Evolutionary conservation across 2,329 filamentous ascomycete genomes (phyloP).

Genomic region (Blastomyces gilchristii): DNA sequence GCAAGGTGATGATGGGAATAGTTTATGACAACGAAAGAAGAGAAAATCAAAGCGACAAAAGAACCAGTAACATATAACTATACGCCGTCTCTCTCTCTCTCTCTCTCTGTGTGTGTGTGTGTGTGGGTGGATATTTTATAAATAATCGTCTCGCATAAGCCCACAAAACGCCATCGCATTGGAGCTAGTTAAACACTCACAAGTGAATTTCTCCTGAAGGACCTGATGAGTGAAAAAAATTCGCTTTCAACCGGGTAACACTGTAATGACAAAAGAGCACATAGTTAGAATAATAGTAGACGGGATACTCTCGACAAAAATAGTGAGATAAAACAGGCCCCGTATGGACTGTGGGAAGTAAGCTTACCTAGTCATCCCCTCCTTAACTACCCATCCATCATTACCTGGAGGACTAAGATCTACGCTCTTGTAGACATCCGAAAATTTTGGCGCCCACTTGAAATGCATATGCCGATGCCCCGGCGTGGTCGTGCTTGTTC

Average conservation of each 20-base stretch:
- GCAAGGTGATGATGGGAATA: background rate
- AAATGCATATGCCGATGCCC: conserved; percentile 74
- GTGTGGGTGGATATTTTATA: conserved; percentile 23
- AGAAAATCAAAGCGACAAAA: background rate
- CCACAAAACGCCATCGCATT: conserved; percentile 16
- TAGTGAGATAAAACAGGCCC: background rate
- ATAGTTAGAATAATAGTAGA: background rate
- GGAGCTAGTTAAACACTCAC: conserved; percentile 50
- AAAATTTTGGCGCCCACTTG: conserved; percentile 84
- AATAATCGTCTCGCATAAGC: conserved; percentile 16
- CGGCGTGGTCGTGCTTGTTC: conserved; percentile 21
- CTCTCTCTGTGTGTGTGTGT: background rate
- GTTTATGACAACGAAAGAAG: background rate
- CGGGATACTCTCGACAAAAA: background rate
- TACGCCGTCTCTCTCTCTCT: background rate
- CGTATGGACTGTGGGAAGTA: background rate
- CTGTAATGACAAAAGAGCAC: conserved; percentile 37
- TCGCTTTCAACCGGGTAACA: conserved; percentile 81
- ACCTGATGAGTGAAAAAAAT: conserved; percentile 70
- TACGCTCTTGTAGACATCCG: conserved; percentile 81
- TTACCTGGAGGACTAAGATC: conserved; percentile 67
- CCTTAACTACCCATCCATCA: conserved; percentile 85
- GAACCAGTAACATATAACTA: background rate
- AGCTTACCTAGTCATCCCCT: conserved; percentile 69
- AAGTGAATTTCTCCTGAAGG: conserved; percentile 65